Evolutionary conservation across 768 basidiomycete genomes (phyloP), one percentile per base, ranked within the genome.

Genomic region (Zangia roseola): DNA sequence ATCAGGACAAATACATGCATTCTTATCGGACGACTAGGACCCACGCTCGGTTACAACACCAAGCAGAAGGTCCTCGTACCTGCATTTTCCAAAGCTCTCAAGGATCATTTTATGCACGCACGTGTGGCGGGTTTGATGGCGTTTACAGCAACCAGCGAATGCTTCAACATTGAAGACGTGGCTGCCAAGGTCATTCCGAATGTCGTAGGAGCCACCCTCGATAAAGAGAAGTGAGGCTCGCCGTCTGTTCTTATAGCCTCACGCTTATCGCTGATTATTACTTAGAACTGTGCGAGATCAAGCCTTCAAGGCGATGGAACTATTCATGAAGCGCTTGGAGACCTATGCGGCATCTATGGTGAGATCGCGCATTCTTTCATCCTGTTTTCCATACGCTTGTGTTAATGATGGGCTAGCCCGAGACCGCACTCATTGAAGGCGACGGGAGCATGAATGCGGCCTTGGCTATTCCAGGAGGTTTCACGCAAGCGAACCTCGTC

Each of bases 1-100:
- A 97, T 98, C 58, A 81, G 97, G 39, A 98, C 97, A 14, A 98
- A 98, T 60, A 97, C 97, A 0, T 95, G 93, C 61, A 97, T 99
- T 56, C 81, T 98, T 4, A 83, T 99, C 48, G 95, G 94, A 16
- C 82, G 95, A 7, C 76, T 99, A 6, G 94, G 90, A 0, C 91
- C 91, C 0, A 78, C 81, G 2, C 72, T 99, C 1, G 89, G 90
- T 1, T 81, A 87, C 49, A 86, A 92, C 59, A 97, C 95, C 4
- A 92, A 94, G 65, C 82, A 86, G 56, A 98, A 98, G 62, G 93
- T 99, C n/a, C 81, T 99, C 6, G 91, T 97, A 2, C 93, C 94
- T 4, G 97, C 97, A 5, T 97, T 98, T 67, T 79, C 87, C 4
- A 79, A 92, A 38, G 89, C 91, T 2, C 64, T 97, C 33, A 93